A percentile compares a stretch with the other conserved stretches of the same genome.
Evolutionary conservation across 2,329 filamentous ascomycete species (phyloP).

Genomic region (Clarireedia sp.): DNA sequence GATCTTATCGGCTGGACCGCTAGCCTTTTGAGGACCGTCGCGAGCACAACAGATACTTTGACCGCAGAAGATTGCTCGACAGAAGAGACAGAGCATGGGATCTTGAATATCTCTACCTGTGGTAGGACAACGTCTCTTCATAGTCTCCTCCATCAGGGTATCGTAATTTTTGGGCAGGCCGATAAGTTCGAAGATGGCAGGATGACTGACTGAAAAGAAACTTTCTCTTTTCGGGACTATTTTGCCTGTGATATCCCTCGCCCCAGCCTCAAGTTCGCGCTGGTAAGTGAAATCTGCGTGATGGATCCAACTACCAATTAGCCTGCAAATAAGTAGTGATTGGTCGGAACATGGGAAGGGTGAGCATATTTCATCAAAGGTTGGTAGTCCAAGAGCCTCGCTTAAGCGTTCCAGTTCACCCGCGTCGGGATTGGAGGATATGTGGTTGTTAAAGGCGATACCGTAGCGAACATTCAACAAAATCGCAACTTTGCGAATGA

Average conservation of each 20-base stretch:
- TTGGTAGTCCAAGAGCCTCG: slow-evolving; percentile 65
- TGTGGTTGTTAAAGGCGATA: slow-evolving; percentile 71
- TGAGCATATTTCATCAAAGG: slow-evolving; percentile 65
- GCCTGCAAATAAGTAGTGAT: slow-evolving; percentile 31
- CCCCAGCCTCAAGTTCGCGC: not conserved
- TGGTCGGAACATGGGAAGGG: slow-evolving; percentile 27
- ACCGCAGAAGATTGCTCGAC: slow-evolving; percentile 92
- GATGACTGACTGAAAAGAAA: slow-evolving; percentile 55
- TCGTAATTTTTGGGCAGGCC: slow-evolving; percentile 90
- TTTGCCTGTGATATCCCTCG: not conserved
- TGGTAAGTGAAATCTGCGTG: slow-evolving; percentile 7
- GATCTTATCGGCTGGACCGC: slow-evolving; percentile 40
- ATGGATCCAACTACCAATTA: slow-evolving; percentile 64
- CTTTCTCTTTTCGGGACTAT: not conserved
- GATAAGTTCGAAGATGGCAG: slow-evolving; percentile 87
- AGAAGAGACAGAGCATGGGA: slow-evolving; percentile 87
- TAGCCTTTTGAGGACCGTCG: slow-evolving; percentile 34
- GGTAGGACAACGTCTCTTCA: slow-evolving; percentile 73
- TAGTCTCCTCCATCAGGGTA: slow-evolving; percentile 83
- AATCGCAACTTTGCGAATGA: slow-evolving; percentile 77
- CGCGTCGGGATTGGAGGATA: slow-evolving; percentile 53
- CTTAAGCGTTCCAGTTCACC: slow-evolving; percentile 79
- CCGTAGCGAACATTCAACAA: slow-evolving; percentile 84
- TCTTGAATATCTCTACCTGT: slow-evolving; percentile 89
- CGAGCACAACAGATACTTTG: slow-evolving; percentile 87